Base-by-base conservation (phyloP, 495 filamentous ascomycete species). In the Penicillium fimorum region DNA sequence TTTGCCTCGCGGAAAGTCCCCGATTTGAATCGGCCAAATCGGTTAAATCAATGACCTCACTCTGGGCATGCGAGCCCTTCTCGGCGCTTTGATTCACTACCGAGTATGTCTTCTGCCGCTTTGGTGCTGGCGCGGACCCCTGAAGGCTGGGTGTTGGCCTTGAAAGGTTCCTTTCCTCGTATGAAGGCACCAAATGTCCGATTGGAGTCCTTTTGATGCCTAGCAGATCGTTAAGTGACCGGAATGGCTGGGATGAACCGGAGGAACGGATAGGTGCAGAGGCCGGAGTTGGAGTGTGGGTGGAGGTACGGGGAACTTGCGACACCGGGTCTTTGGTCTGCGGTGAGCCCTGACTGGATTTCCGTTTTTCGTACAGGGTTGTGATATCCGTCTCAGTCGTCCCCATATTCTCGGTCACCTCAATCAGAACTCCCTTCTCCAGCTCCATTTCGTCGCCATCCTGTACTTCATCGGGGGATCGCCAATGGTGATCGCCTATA, bases 401-500 rank as follows among this genome's bases (percentile, higher is more conserved):
- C n/a, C 84, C 88, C 15, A 88, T 77, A 32, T 76, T 79, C 62
- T 96, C 91, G 43, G 80, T 80, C 9, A 96, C 89, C 66, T 96
- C 84, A 32, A 96, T 86, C 49, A 96, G 74, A 10, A 87, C 80
- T 9, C 84, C 86, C 58, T 85, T 84, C 44, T 97, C 91, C 56
- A 96, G 76, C 55, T 86, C 78, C 24, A 97, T 63, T 63, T 96
- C 91, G 60, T 96, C 91, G 15, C 92, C 92, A 57, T 86, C 86
- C 29, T 87, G 81, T 4, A 89, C 64, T 10, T 80, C 78, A 47
- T 78, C 81, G 46, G 79, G 79, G 20, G 86, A 79, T 38, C 82
- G 83, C 89, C 88, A 94, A 65, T 96, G 90, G 25, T 82, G 83
- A 64, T 97, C 92, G 9, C 91, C 92, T 27, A 96, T 78, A 58